Evolutionary conservation across 108 stramenopile species (phyloP).

Genomic region (Skeletonema marinoi): DNA sequence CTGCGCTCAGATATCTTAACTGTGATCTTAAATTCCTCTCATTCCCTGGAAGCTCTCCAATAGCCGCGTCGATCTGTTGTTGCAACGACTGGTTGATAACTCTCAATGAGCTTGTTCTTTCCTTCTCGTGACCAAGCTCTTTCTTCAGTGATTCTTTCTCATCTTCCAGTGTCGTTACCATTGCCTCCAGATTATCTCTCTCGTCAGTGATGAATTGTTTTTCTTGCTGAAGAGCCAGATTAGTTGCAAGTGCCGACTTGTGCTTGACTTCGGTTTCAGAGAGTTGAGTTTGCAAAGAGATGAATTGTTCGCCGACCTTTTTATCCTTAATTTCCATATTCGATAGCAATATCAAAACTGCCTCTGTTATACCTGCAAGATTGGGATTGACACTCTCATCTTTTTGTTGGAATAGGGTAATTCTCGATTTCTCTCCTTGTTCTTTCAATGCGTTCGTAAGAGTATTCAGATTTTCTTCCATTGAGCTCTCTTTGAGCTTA

Average conservation of each 20-base stretch:
- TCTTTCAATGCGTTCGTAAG: conserved; percentile 1
- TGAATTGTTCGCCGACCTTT: conserved; percentile 17
- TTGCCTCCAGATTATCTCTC: conserved; percentile 27
- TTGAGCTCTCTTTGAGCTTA: background rate
- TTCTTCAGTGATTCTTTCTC: conserved; percentile 18
- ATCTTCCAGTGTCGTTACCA: conserved; percentile 15
- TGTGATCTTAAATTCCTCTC: conserved; percentile 22
- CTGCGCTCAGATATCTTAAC: conserved; percentile 9
- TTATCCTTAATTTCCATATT: conserved; percentile 16
- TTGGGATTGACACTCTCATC: background rate
- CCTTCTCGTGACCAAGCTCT: conserved; percentile 33
- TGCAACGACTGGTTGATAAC: conserved; percentile 49
- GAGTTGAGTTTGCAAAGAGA: conserved; percentile 18
- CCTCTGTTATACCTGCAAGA: conserved; percentile 11
- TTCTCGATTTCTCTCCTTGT: conserved; percentile 6
- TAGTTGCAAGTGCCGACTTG: conserved; percentile 33
- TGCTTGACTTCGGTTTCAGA: conserved; percentile 20
- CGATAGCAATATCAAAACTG: conserved; percentile 20
- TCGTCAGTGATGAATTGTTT: conserved; percentile 27
- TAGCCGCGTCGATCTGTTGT: conserved; percentile 28
- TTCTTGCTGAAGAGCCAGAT: conserved; percentile 22
- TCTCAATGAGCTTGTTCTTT: conserved; percentile 35
- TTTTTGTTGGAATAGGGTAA: background rate
- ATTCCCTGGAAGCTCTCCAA: conserved; percentile 12
- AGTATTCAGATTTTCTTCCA: conserved; percentile 14